Conservation (phyloP, 2,329 filamentous ascomycete species). For the Ambrosiella cleistominuta region DNA sequence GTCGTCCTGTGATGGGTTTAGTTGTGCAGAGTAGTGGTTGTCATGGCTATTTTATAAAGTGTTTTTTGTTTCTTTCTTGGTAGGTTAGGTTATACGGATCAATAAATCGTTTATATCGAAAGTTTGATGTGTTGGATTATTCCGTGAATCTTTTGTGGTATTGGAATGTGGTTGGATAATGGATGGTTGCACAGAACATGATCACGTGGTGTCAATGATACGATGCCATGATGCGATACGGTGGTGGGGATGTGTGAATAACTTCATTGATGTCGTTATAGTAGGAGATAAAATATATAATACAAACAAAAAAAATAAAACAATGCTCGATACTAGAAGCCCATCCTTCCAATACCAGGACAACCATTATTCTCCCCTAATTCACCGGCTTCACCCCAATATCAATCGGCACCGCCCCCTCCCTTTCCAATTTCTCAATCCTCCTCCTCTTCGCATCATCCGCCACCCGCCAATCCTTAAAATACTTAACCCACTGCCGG, state of each 20-base stretch:
- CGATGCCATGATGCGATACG: too few relatives aligned
- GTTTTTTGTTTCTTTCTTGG: too few relatives aligned
- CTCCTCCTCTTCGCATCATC: slow-evolving; percentile 73
- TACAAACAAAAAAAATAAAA: neutral
- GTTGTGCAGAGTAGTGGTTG: neutral
- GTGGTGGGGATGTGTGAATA: neutral
- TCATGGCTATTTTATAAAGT: too few relatives aligned
- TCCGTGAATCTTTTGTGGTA: too few relatives aligned
- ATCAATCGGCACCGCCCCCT: slow-evolving; percentile 37
- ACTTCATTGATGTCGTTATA: too few relatives aligned
- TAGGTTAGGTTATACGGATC: too few relatives aligned
- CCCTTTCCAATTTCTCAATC: slow-evolving; percentile 53
- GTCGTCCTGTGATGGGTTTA: neutral
- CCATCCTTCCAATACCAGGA: neutral
- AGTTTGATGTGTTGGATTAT: too few relatives aligned
- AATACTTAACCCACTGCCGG: slow-evolving; percentile 90
- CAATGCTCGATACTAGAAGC: neutral
- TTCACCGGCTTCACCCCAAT: slow-evolving; percentile 8
- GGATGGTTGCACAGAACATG: too few relatives aligned
- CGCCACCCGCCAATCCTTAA: slow-evolving; percentile 90
- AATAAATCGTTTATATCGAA: too few relatives aligned
- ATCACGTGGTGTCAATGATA: too few relatives aligned
- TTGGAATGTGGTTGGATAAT: too few relatives aligned
- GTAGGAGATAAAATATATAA: neutral
- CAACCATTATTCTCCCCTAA: neutral